Evolutionary conservation across 768 basidiomycete species (phyloP), one percentile per base, ranked within the genome.

Genomic region (Lanmaoa rubissima): DNA sequence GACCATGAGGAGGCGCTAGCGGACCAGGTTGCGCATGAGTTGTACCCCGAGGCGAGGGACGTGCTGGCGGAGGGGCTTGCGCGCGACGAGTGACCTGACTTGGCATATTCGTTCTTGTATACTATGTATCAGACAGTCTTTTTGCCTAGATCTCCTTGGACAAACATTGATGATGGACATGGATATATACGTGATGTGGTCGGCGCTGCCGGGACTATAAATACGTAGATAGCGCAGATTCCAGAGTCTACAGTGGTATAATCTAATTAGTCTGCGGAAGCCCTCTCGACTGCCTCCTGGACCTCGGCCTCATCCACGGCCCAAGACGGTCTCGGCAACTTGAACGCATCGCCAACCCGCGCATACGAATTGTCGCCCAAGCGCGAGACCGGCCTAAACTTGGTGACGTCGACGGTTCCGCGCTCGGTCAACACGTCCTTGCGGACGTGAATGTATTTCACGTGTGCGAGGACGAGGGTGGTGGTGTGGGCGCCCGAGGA

Each of bases 1-100:
- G 76, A 69, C 36, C 82, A 82, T 48, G 80, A 71, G 40, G 80
- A 83, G 51, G 76, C 74, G 35, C 73, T 80, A 52, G 82, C 82
- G 2, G 74, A 79, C 45, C 79, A 82, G 62, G 81, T 74, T 17
- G 83, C 81, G 0, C 68, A 77, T n/a, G 83, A 84, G 63, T 61
- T 84, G 66, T 84, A 76, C 62, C 82, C 82, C 4, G 68, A 73
- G 41, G 69, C 67, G 47, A 54, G 71, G 58, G 58, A 57, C 9
- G 55, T 28, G 31, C 3, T 7, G 14, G 60, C 36, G 38, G 57
- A 53, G 19, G 28, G 4, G 48, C 16, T 12, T 28, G 59, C 3
- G 40, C 54, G 9, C 13, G 60, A 54, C 14, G 47, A 21, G 34
- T 67, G 47, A 55, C 24, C 42, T 12, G 40, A 43, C 14, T 21